These are phyloP conservation scores for Davidsoniella eucalypti DNA, from an alignment of 2,329 filamentous ascomycete genomes.

Conservation along the genomic window DNA sequence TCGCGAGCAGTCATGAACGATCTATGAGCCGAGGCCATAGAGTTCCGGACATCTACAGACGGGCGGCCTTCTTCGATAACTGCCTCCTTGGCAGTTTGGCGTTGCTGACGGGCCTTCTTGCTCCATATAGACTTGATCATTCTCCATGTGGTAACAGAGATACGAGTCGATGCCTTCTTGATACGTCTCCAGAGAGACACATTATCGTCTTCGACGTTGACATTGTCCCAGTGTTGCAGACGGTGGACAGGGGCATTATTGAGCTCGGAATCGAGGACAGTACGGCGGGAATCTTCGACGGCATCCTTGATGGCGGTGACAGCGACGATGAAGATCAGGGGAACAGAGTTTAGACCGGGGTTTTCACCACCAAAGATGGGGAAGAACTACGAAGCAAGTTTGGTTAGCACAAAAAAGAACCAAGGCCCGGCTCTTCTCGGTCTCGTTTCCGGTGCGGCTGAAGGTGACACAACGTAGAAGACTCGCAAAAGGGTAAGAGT, in stretches of 20 bases:
- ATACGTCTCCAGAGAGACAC: constrained; percentile 71
- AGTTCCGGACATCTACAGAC: constrained; percentile 34
- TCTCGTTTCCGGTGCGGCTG: neutral
- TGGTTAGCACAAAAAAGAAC: constrained; percentile 12
- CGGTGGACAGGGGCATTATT: constrained; percentile 95
- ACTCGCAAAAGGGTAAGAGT: constrained; percentile 4
- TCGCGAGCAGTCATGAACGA: constrained; percentile 32
- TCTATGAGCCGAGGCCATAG: constrained; percentile 32
- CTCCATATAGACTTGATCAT: constrained; percentile 31
- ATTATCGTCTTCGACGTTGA: constrained; percentile 79
- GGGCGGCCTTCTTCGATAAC: constrained; percentile 37
- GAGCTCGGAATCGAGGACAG: constrained; percentile 75
- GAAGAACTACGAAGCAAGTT: constrained; percentile 51
- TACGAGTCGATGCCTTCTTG: constrained; percentile 70
- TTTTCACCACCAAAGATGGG: constrained; percentile 88
- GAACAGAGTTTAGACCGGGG: constrained; percentile 76
- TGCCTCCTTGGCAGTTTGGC: constrained; percentile 28
- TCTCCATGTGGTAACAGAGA: constrained; percentile 37
- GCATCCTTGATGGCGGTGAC: constrained; percentile 89
- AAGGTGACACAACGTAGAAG: neutral
- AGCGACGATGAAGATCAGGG: constrained; percentile 78
- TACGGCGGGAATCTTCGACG: constrained; percentile 87
- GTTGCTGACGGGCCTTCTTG: constrained; percentile 32
- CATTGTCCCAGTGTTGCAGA: constrained; percentile 75
- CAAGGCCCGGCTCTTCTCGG: neutral